Conservation (phyloP, 2,329 filamentous ascomycete genomes). For the Talaromyces sp. region DNA sequence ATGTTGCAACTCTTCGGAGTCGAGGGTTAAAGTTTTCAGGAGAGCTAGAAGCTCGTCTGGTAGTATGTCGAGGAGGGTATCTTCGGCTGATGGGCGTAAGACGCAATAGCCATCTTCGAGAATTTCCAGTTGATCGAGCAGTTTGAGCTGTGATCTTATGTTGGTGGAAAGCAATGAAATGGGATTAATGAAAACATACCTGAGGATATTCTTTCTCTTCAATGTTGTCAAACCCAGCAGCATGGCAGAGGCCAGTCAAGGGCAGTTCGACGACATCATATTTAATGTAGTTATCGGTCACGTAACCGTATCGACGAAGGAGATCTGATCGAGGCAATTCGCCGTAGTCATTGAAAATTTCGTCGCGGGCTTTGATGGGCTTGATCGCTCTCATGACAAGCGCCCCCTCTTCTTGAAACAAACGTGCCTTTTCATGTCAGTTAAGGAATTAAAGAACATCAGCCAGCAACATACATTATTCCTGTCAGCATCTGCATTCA, state of each 20-base stretch:
- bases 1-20: slow-evolving; percentile 33
- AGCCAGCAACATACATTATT: slow-evolving; percentile 63
- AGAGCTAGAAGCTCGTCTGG: slow-evolving; percentile 41
- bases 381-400: slow-evolving; percentile 71
- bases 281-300: slow-evolving; percentile 70
- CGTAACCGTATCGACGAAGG: slow-evolving; percentile 79
- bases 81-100: slow-evolving; percentile 28
- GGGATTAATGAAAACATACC: neutral
- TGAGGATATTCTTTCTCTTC: slow-evolving; percentile 13
- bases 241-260: slow-evolving; percentile 54
- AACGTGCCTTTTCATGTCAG: slow-evolving; percentile 46
- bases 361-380: slow-evolving; percentile 65
- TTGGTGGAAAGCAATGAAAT: slow-evolving; percentile 17
- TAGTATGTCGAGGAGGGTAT: slow-evolving; percentile 33
- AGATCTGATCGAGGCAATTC: slow-evolving; percentile 79
- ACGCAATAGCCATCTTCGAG: slow-evolving; percentile 74
- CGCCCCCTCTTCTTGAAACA: slow-evolving; percentile 57
- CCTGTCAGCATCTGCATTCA: slow-evolving; percentile 78
- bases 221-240: slow-evolving; percentile 31
- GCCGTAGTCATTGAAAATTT: slow-evolving; percentile 88
- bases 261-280: slow-evolving; percentile 82
- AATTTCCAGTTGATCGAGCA: slow-evolving; percentile 62
- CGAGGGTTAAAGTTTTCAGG: slow-evolving; percentile 33
- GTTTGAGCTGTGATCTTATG: slow-evolving; percentile 36
- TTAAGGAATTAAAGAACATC: slow-evolving; percentile 8